These are phyloP conservation scores for Carex myosuroides DNA, from an alignment of 176 grass and related monocot species.

Conservation along the genomic window DNA sequence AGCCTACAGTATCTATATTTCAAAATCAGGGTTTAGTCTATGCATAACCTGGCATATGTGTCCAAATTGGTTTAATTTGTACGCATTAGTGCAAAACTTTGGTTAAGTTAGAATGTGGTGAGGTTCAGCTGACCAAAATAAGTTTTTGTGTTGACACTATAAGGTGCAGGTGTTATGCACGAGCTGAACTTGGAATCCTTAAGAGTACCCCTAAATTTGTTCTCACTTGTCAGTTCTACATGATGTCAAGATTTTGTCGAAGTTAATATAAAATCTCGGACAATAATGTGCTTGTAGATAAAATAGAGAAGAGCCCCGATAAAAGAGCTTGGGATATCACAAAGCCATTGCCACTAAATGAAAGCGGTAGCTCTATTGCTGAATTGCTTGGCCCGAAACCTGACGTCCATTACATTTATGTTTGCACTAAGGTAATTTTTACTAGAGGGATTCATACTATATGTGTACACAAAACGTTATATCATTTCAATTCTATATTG, in stretches of 20 bases:
- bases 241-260: neutral
- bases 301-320: slow-evolving; percentile 47
- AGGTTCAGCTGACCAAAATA: neutral
- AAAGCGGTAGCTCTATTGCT: slow-evolving; percentile 33
- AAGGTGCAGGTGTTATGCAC: neutral
- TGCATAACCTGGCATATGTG: neutral
- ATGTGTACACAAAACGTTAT: no score
- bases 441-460: neutral
- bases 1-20: neutral
- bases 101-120: neutral
- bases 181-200: neutral
- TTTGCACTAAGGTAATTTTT: slow-evolving; percentile 66
- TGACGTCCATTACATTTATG: slow-evolving; percentile 92
- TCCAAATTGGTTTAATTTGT: neutral
- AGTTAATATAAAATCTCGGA: neutral
- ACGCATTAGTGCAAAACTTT: neutral
- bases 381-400: slow-evolving; percentile 62
- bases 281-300: slow-evolving; percentile 39
- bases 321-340: slow-evolving; percentile 60
- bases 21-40: neutral
- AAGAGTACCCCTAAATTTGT: neutral
- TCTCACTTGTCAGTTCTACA: neutral
- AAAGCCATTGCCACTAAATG: slow-evolving; percentile 65
- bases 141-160: neutral
- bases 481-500: no score